A percentile compares a stretch with the other conserved stretches of the same genome.
Conservation (phyloP, 768 basidiomycete genomes). For the Boletus pseudo-olivaceus region DNA sequence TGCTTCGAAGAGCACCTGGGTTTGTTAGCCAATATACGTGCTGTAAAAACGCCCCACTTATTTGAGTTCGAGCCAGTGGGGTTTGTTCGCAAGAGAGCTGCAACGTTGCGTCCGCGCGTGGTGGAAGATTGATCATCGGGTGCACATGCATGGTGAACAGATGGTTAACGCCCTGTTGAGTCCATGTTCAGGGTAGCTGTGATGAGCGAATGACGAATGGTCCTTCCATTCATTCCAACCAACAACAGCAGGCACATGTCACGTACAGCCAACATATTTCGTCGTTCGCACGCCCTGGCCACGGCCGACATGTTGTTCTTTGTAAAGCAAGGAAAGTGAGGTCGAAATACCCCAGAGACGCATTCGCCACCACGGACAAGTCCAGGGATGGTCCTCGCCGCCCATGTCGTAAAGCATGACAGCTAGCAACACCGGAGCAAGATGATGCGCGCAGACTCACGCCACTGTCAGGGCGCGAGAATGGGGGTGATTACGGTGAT, state of each 20-base stretch:
- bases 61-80: constrained; percentile 5
- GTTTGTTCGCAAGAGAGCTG: constrained; percentile 9
- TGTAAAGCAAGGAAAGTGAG: neutral
- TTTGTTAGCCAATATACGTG: neutral
- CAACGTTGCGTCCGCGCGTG: constrained; percentile 25
- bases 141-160: constrained; percentile 10
- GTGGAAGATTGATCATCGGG: constrained; percentile 28
- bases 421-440: neutral
- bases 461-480: neutral
- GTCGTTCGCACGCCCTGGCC: neutral
- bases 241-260: neutral
- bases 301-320: neutral
- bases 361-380: neutral
- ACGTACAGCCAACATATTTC: no score
- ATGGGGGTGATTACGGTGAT: constrained; percentile 6
- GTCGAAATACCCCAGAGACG: neutral
- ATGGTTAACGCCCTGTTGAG: constrained; percentile 1
- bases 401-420: neutral
- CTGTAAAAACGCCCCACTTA: neutral
- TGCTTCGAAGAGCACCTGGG: neutral
- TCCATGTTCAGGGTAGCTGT: constrained; percentile 15
- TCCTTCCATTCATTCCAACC: constrained; percentile 13
- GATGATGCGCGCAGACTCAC: neutral
- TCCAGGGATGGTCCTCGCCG: neutral
- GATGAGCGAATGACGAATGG: constrained; percentile 10